Evolutionary conservation across 1,284 basidiomycete species (phyloP).

Genomic region (Neolentinus lepideus): DNA sequence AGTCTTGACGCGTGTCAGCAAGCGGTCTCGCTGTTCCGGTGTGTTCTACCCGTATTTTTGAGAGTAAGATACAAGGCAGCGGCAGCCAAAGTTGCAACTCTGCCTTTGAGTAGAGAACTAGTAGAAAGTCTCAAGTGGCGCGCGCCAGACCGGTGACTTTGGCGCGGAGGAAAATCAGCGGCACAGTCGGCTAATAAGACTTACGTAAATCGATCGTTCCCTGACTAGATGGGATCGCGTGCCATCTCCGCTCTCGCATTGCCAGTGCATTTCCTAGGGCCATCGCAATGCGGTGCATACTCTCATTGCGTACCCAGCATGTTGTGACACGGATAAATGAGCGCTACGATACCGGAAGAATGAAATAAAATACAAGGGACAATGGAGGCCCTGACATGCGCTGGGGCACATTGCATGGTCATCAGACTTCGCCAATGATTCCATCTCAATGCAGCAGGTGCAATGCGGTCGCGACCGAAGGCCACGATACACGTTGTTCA

Average conservation of each 20-base stretch:
- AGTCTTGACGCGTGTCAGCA: not conserved
- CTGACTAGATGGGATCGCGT: not conserved
- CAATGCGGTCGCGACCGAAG: too few species aligned
- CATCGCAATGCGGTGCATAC: too few species aligned
- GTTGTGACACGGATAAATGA: too few species aligned
- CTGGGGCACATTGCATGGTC: too few species aligned
- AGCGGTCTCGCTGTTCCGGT: not conserved
- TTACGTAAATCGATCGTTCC: not conserved
- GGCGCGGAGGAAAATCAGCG: not conserved
- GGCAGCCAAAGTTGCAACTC: not conserved
- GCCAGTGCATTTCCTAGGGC: not conserved
- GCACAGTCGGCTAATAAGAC: not conserved
- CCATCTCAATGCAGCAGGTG: too few species aligned
- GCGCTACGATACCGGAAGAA: too few species aligned
- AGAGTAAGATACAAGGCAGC: not conserved
- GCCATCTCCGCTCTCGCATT: not conserved
- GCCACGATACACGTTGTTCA: too few species aligned
- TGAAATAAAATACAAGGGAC: too few species aligned
- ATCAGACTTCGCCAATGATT: too few species aligned
- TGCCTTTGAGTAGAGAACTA: not conserved
- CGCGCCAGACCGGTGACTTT: not conserved
- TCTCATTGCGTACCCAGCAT: too few species aligned
- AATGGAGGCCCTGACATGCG: too few species aligned
- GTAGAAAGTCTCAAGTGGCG: not conserved
- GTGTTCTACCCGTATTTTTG: not conserved